These are phyloP conservation scores for Geotrichum candidum DNA, from an alignment of 1,139 yeast species.

Conservation along the genomic window DNA sequence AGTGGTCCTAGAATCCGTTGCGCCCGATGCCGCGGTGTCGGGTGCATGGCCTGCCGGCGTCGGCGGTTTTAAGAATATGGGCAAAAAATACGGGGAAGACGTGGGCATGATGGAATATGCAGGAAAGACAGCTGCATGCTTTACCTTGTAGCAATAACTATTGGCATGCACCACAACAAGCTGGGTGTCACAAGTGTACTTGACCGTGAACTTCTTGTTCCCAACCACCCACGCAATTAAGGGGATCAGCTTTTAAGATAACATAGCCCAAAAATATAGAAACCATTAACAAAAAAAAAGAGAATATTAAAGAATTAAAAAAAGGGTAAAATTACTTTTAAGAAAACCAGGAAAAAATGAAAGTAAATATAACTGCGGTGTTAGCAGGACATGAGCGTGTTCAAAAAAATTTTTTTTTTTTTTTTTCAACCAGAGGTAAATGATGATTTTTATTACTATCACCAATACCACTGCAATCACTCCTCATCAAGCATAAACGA, in stretches of 20 bases:
- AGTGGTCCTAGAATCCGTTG: neutral
- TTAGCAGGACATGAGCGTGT: neutral
- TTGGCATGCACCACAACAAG: neutral
- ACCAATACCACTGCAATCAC: neutral
- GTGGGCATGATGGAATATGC: neutral
- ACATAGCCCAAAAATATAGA: neutral
- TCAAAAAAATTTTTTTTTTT: neutral
- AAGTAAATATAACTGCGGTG: too few relatives aligned
- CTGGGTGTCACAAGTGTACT: conserved; percentile 25
- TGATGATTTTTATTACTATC: neutral
- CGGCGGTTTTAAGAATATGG: neutral
- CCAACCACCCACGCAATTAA: too few relatives aligned
- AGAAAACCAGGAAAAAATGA: too few relatives aligned
- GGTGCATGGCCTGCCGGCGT: conserved; percentile 50
- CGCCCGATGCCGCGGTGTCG: conserved; percentile 22
- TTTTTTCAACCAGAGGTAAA: neutral
- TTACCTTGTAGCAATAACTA: too few relatives aligned
- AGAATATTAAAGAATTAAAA: too few relatives aligned
- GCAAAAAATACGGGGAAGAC: too few relatives aligned
- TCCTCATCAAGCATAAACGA: conserved; percentile 19
- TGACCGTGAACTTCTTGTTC: too few relatives aligned
- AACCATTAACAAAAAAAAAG: too few relatives aligned
- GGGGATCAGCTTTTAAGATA: conserved; percentile 48
- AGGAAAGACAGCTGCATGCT: neutral
- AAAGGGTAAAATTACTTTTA: too few relatives aligned